Conservation (phyloP, 345 rosid species). For the Anacardium occidentale region DNA sequence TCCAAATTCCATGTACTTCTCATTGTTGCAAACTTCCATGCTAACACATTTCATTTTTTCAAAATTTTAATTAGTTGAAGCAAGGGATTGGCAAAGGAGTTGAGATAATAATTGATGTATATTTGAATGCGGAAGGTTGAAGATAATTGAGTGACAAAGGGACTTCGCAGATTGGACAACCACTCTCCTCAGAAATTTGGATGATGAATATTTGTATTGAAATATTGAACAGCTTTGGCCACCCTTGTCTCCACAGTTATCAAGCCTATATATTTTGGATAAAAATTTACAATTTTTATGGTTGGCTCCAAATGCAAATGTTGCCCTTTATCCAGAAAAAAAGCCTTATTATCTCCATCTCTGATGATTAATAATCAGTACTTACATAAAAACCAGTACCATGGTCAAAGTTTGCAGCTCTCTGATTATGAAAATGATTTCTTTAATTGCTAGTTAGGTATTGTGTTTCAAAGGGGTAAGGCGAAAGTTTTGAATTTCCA, state of each 20-base stretch:
- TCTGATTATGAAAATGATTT: background rate
- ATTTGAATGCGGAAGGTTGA: background rate
- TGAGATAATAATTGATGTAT: too few relatives aligned
- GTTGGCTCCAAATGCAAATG: too few relatives aligned
- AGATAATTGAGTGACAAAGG: background rate
- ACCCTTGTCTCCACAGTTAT: background rate
- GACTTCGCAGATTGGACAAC: background rate
- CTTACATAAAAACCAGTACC: background rate
- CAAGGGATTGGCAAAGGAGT: too few relatives aligned
- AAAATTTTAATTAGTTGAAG: too few relatives aligned
- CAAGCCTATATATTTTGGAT: background rate
- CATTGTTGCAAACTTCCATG: too few relatives aligned
- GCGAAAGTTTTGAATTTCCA: background rate
- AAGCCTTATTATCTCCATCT: too few relatives aligned
- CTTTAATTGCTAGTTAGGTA: background rate
- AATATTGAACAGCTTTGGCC: background rate
- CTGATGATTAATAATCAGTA: too few relatives aligned
- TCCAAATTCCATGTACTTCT: too few relatives aligned
- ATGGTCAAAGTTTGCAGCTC: slow-evolving; percentile 1
- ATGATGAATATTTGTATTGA: background rate
- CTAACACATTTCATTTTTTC: too few relatives aligned
- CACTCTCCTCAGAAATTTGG: background rate
- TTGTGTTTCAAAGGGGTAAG: background rate
- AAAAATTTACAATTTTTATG: too few relatives aligned
- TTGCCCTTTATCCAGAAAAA: background rate